A percentile compares a stretch with the other conserved stretches of the same genome.
Conservation (phyloP, 257 asterid species). For the Ligustrum vulgare region DNA sequence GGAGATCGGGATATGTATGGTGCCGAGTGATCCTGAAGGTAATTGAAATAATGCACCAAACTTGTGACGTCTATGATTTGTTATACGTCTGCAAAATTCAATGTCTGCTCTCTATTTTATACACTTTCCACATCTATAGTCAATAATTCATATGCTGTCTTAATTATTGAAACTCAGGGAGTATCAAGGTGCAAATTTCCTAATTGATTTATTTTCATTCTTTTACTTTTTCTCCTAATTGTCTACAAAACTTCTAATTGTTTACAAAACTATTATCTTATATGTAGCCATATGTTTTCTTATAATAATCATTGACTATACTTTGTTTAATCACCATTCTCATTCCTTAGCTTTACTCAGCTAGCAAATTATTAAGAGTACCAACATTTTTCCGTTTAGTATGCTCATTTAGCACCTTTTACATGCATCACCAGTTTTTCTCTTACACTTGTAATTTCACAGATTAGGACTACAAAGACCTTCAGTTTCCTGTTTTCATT, state of each 20-base stretch:
- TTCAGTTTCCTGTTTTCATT: not conserved
- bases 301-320: not conserved
- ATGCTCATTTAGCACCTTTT: not conserved
- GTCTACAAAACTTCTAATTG: too few species aligned
- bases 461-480: not conserved
- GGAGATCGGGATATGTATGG: slow-evolving; percentile 91
- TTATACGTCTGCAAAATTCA: not conserved
- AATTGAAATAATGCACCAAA: slow-evolving; percentile 7
- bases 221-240: not conserved
- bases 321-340: not conserved
- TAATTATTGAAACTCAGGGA: not conserved
- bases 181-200: not conserved
- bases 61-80: not conserved
- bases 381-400: not conserved
- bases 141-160: not conserved
- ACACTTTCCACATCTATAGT: not conserved
- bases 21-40: slow-evolving; percentile 92
- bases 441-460: not conserved
- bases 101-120: not conserved
- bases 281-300: not conserved
- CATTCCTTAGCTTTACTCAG: not conserved
- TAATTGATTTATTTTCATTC: not conserved
- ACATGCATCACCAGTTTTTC: not conserved
- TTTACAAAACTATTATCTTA: not conserved
- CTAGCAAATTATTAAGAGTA: not conserved